Evolutionary conservation across 1,284 basidiomycete genomes (phyloP), one percentile per base, ranked within the genome.

Genomic region (Apiotrichum laibachii): DNA sequence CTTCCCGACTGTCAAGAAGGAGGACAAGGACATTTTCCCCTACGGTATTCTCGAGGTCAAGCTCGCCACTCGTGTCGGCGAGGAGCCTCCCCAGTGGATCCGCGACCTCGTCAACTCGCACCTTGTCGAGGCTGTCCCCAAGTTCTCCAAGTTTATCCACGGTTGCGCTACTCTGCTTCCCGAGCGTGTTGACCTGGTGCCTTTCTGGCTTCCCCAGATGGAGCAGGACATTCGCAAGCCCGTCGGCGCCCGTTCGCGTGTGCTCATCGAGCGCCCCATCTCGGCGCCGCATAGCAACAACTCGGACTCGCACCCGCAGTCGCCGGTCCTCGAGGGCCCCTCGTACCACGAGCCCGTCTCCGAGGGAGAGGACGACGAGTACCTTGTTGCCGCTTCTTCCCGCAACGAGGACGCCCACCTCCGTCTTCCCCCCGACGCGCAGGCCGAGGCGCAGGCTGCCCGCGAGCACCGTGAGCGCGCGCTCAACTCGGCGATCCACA

Each of bases 21-120:
- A 89, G 60, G 95, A 99, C 77, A 93, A 88, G 79, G 94, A 93
- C 65, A 76, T 89, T 9, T 99, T 99, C 85, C 93, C 92, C 78
- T 92, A 82, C 64, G 87, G 93, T 50, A 90, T 99, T 5, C 82
- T 99, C 21, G 95, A 99, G 78, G 94, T 99, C 67, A 99, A 99
- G 80, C 80, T 99, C 45, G 95, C 98, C 78, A 99, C 95, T 9
- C 93, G 98, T 74, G 84, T 89, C 65, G 95, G 96, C 2, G 95
- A 98, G 76, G 86, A 97, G 76, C 95, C 96, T 7, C 95, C 95
- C 1, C 83, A 89, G 72, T 99, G 95, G 95, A 93, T 99, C 37
- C 88, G 88, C 13, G 93, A 99, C 62, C 85, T 99, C 12, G 93
- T 99, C 44, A 86, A 89, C 69, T 92, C 89, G 53, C 93, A 98